Evolutionary conservation across 108 stramenopile genomes (phyloP).

Genomic region (Nitzschia sp.): DNA sequence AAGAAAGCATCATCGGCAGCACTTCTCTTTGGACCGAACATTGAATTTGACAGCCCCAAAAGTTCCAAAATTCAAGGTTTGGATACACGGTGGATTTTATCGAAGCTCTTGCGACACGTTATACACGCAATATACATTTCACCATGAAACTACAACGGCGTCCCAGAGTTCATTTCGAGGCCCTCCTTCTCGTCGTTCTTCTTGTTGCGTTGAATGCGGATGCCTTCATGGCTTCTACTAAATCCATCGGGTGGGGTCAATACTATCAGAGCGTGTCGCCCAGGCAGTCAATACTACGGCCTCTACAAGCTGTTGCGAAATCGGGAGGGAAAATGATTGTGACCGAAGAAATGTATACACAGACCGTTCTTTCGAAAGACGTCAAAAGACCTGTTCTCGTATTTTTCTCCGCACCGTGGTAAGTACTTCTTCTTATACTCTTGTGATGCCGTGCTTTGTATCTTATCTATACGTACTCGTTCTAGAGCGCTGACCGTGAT

Average conservation of each 20-base stretch:
- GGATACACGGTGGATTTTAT: too few species aligned
- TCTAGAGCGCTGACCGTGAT: too few species aligned
- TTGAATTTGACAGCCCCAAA: too few species aligned
- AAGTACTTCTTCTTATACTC: too few species aligned
- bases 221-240: neutral
- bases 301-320: conserved; percentile 47
- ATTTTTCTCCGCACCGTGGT: conserved; percentile 84
- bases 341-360: conserved; percentile 56
- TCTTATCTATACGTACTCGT: neutral
- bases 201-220: neutral
- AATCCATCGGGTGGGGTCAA: neutral
- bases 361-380: conserved; percentile 46
- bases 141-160: neutral
- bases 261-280: neutral
- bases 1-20: too few species aligned
- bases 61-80: too few species aligned
- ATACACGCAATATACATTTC: neutral
- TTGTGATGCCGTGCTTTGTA: too few species aligned
- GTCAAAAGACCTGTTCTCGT: conserved; percentile 53
- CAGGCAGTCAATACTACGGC: neutral
- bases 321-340: conserved; percentile 69
- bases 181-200: neutral
- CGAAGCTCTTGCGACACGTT: too few species aligned
- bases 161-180: neutral
- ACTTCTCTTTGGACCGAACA: too few species aligned